Evolutionary conservation across 1,139 yeast species (phyloP), one percentile per base, ranked within the genome.

Genomic region (Taphrina pruni): DNA sequence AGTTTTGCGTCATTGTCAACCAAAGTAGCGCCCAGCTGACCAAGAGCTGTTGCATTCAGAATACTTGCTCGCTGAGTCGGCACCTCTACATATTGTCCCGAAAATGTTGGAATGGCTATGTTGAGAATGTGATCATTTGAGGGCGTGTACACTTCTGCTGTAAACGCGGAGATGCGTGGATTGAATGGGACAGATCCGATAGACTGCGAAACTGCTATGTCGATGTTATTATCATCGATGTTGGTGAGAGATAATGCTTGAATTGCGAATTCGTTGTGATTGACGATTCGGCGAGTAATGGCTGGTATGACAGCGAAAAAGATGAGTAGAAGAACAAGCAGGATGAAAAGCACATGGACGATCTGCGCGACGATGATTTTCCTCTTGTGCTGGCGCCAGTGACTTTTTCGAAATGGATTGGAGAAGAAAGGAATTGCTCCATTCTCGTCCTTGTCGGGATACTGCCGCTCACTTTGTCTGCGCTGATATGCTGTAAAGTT

Each of bases 181-280:
- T 51, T 51, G 56, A 51, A 51, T 8, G 56, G 56, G 14, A 51
- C 56, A 32, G 56, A 51, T 11, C 56, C 56, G 56, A 51, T 51
- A 26, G 56, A 26, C 38, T 51, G 56, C n/a, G 36, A 26, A 9
- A 51, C 38, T 11, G 56, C 11, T 17, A 51, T 32, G 14, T 32
- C 17, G 36, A 51, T 11, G 17, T 51, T 21, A 1, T 51, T 7
- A 6, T 21, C 36, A 21, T 51, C 11, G 38, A 51, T 32, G 17
- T 51, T 51, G 41, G 39, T 32, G 56, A 51, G 56, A 21, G 17
- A 51, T 14, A 51, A 11, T 11, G 11, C 36, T n/a, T 51, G 38
- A 51, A 51, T 17, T 1, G 38, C 5, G 36, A 51, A 51, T 21
- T 26, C 39, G 56, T 26, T 51, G 56, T 21, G 38, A 5, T 17